Conservation (phyloP, 2,329 filamentous ascomycete genomes). For the Fusarium siculi region DNA sequence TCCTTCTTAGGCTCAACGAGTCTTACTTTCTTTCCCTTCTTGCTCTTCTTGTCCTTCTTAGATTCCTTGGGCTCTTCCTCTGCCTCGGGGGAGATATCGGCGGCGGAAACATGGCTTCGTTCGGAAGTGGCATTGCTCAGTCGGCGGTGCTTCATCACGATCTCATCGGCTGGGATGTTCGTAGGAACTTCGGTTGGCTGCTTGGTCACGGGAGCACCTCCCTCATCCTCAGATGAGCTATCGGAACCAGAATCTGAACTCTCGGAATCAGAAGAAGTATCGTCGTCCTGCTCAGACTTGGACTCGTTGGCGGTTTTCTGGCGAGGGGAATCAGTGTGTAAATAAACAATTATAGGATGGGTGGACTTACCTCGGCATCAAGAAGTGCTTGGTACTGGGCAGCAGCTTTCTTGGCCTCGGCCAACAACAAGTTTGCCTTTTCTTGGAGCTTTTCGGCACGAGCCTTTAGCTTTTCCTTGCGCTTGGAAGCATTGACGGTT, state of each 20-base stretch:
- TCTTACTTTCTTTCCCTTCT: conserved; percentile 42
- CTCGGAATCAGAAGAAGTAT: conserved; percentile 38
- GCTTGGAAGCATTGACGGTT: conserved; percentile 52
- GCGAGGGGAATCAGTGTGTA: background rate
- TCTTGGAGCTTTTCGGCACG: conserved; percentile 51
- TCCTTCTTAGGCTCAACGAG: conserved; percentile 18
- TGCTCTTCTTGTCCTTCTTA: conserved; percentile 45
- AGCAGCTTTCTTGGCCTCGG: conserved; percentile 51
- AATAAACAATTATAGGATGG: background rate
- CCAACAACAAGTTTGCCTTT: conserved; percentile 51
- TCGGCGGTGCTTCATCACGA: conserved; percentile 47
- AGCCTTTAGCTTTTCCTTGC: conserved; percentile 50
- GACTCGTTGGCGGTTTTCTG: conserved; percentile 28
- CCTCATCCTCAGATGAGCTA: conserved; percentile 38
- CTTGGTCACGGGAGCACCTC: conserved; percentile 34
- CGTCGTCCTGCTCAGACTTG: conserved; percentile 33
- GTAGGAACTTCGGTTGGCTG: conserved; percentile 35
- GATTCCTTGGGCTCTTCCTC: conserved; percentile 39
- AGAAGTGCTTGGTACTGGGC: conserved; percentile 44
- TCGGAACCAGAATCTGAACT: conserved; percentile 32
- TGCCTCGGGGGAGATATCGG: conserved; percentile 23
- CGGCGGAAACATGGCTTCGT: conserved; percentile 34
- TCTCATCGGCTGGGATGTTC: conserved; percentile 44
- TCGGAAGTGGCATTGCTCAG: conserved; percentile 46
- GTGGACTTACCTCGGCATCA: conserved; percentile 37